A percentile compares a stretch with the other conserved stretches of the same genome.
These are phyloP conservation scores for Lodderomyces oxycetoniae DNA, from an alignment of 1,139 yeast species.

Conservation along the genomic window DNA sequence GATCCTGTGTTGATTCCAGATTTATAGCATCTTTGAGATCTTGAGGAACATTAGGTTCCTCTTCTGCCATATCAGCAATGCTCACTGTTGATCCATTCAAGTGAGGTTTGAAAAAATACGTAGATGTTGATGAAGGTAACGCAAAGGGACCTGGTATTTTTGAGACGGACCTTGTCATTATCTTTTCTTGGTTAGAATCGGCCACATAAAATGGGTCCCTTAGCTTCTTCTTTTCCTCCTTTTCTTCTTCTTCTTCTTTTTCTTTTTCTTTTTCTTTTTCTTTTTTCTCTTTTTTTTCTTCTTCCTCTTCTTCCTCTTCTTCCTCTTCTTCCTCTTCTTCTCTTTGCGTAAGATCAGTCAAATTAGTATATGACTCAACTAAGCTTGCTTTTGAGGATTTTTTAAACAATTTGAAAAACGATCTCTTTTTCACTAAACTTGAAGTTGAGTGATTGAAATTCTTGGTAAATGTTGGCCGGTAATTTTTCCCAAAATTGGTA, in stretches of 20 bases:
- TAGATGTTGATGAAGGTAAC: conserved; percentile 43
- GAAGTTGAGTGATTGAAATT: conserved; percentile 9
- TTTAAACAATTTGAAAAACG: conserved; percentile 20
- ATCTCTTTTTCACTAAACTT: conserved; percentile 15
- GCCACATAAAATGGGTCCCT: not conserved
- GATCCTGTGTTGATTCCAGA: conserved; percentile 37
- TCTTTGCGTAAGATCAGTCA: conserved; percentile 1
- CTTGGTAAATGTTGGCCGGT: conserved; percentile 33
- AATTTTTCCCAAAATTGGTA: conserved; percentile 37
- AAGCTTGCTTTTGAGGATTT: conserved; percentile 14
- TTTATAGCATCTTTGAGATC: conserved; percentile 37
- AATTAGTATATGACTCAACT: conserved; percentile 1
- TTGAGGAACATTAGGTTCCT: conserved; percentile 29
- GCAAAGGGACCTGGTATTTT: conserved; percentile 40
- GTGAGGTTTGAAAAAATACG: conserved; percentile 36
- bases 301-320: no score
- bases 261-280: not conserved
- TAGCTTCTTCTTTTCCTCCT: not conserved
- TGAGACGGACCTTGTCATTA: conserved; percentile 13
- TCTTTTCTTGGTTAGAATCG: conserved; percentile 5
- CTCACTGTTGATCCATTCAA: conserved; percentile 13
- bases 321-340: not conserved
- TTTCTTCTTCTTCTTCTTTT: conserved; percentile 1
- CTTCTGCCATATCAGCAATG: conserved; percentile 15
- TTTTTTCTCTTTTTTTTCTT: not conserved